A percentile compares a stretch with the other conserved stretches of the same genome.
Conservation (phyloP, 1,284 basidiomycete genomes). For the Heterobasidion occidentale region DNA sequence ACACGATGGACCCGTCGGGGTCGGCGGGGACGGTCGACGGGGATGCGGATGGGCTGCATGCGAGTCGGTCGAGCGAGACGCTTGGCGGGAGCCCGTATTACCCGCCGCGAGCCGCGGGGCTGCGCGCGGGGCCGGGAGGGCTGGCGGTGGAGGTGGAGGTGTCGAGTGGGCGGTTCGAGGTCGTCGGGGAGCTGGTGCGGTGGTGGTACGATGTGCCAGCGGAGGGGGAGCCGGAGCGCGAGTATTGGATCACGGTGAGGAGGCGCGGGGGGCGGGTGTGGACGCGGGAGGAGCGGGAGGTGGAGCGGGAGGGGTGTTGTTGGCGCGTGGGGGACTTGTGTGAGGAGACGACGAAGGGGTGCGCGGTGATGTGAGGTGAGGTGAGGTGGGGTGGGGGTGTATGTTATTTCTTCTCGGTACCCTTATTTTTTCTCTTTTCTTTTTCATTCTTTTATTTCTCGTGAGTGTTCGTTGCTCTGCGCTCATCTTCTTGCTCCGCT, state of each 20-base stretch:
- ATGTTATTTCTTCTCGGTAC: not conserved
- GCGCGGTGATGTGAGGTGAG: conserved; percentile 7
- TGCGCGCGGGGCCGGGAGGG: not conserved
- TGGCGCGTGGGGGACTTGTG: conserved; percentile 7
- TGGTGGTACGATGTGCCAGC: conserved; percentile 82
- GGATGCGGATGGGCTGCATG: not conserved
- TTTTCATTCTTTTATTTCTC: not conserved
- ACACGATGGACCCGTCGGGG: conserved; percentile 8
- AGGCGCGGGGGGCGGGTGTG: conserved; percentile 58
- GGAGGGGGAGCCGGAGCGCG: conserved; percentile 33
- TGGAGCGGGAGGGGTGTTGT: conserved; percentile 6
- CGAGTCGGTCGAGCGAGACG: conserved; percentile 11
- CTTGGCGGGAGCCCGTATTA: not conserved
- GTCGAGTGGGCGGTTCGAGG: conserved; percentile 60
- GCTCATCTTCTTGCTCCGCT: not conserved
- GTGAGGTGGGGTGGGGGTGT: not conserved
- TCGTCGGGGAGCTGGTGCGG: conserved; percentile 64
- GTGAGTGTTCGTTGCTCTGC: not conserved
- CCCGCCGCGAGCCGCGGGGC: too few relatives aligned
- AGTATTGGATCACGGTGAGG: conserved; percentile 61
- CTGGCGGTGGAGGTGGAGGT: conserved; percentile 42
- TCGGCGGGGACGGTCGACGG: conserved; percentile 5
- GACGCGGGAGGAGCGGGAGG: conserved; percentile 13
- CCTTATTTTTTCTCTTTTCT: not conserved
- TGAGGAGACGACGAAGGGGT: not conserved